Evolutionary conservation across 345 rosid species (phyloP).

Genomic region (Mangifera indica): DNA sequence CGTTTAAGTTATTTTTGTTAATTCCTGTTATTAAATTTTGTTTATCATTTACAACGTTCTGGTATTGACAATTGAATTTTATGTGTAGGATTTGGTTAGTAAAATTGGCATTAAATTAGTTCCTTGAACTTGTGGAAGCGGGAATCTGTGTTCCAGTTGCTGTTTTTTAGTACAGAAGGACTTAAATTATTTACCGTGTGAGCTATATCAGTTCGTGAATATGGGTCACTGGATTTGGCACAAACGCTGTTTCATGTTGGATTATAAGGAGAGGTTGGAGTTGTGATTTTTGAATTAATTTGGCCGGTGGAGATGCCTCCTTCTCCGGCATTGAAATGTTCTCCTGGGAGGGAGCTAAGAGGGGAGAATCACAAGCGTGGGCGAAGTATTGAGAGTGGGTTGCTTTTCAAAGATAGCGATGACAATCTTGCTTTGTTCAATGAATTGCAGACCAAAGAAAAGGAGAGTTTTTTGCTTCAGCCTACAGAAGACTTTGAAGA

Average conservation of each 20-base stretch:
- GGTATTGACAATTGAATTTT: not conserved
- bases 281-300: slow-evolving; percentile 19
- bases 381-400: slow-evolving; percentile 66
- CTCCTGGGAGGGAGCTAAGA: slow-evolving; percentile 69
- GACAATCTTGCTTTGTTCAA: slow-evolving; percentile 88
- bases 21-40: not conserved
- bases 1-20: slow-evolving; percentile 14
- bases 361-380: slow-evolving; percentile 69
- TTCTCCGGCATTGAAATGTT: slow-evolving; percentile 75
- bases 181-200: not conserved
- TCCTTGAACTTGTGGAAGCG: not conserved
- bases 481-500: slow-evolving; percentile 79
- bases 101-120: slow-evolving; percentile 12
- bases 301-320: slow-evolving; percentile 64
- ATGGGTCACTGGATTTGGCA: slow-evolving; percentile 24
- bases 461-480: slow-evolving; percentile 80
- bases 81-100: not conserved
- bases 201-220: slow-evolving; percentile 18
- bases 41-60: slow-evolving; percentile 6
- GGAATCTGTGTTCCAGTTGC: slow-evolving; percentile 1
- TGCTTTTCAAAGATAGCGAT: slow-evolving; percentile 64
- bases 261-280: slow-evolving; percentile 16
- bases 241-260: not conserved
- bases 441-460: slow-evolving; percentile 86
- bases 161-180: not conserved